Percentiles rank a stretch among this genome's conserved stretches.
Conservation (phyloP, 1,284 basidiomycete genomes). For the Trichosporon asahii region DNA sequence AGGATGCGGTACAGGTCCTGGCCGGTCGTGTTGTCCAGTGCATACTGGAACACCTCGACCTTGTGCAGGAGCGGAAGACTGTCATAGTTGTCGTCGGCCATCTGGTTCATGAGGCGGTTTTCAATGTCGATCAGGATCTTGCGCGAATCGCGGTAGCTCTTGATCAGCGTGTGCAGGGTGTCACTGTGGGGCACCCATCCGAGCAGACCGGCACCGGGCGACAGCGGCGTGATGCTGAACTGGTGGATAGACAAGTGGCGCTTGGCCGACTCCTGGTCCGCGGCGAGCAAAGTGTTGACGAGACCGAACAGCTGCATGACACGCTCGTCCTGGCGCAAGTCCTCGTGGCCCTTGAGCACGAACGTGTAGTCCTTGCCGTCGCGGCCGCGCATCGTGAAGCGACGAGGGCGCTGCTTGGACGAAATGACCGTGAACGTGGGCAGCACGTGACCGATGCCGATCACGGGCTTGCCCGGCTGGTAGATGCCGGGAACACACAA, state of each 20-base stretch:
- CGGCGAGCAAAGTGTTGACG: constrained; percentile 89
- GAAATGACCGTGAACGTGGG: constrained; percentile 88
- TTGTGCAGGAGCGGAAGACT: constrained; percentile 91
- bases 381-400: constrained; percentile 80
- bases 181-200: constrained; percentile 98
- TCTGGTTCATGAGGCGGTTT: constrained; percentile 98
- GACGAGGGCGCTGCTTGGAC: constrained; percentile 96
- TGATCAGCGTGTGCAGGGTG: constrained; percentile 95
- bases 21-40: constrained; percentile 95
- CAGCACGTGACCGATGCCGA: constrained; percentile 78
- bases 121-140: constrained; percentile 98
- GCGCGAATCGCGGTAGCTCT: constrained; percentile 88
- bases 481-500: constrained; percentile 97
- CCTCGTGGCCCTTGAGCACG: constrained; percentile 94
- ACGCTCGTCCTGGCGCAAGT: constrained; percentile 96
- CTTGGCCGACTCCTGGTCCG: constrained; percentile 94
- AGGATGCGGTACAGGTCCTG: constrained; percentile 98
- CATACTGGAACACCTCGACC: constrained; percentile 99
- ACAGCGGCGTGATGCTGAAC: constrained; percentile 90
- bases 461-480: constrained; percentile 79
- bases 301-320: constrained; percentile 99
- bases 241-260: constrained; percentile 90
- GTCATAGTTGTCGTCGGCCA: constrained; percentile 96
- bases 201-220: constrained; percentile 90
- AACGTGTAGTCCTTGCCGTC: constrained; percentile 96